A percentile compares a stretch with the other conserved stretches of the same genome.
Conservation (phyloP, 2,329 filamentous ascomycete species). For the Pseudocercospora cruenta region DNA sequence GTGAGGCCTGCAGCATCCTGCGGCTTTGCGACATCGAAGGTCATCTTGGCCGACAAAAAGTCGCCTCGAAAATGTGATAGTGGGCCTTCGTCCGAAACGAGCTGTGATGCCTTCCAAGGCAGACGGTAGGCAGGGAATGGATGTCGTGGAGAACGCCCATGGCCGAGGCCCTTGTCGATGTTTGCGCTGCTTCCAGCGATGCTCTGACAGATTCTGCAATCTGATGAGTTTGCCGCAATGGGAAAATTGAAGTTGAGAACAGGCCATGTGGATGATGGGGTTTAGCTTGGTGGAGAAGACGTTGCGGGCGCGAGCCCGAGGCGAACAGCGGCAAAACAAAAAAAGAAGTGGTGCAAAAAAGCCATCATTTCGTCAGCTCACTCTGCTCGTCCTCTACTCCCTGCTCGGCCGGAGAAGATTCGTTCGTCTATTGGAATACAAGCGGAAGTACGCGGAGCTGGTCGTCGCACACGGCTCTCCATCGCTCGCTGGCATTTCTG, state of each 20-base stretch:
- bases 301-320: background rate
- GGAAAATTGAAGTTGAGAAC: conserved; percentile 1
- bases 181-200: background rate
- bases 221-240: background rate
- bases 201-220: background rate
- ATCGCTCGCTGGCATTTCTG: background rate
- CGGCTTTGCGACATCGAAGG: conserved; percentile 35
- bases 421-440: background rate
- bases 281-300: background rate
- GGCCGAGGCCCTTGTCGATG: background rate
- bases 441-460: background rate
- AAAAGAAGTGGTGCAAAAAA: background rate
- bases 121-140: background rate
- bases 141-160: background rate
- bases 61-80: background rate
- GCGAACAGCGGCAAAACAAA: background rate
- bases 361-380: background rate
- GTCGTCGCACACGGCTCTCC: conserved; percentile 5
- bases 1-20: conserved; percentile 28
- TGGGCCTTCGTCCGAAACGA: background rate
- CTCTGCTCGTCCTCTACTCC: background rate
- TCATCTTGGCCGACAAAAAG: conserved; percentile 21
- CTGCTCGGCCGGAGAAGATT: background rate
- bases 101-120: background rate
- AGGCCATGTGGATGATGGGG: conserved; percentile 5